Conservation (phyloP, 768 basidiomycete genomes). For the Calocera cornea region DNA sequence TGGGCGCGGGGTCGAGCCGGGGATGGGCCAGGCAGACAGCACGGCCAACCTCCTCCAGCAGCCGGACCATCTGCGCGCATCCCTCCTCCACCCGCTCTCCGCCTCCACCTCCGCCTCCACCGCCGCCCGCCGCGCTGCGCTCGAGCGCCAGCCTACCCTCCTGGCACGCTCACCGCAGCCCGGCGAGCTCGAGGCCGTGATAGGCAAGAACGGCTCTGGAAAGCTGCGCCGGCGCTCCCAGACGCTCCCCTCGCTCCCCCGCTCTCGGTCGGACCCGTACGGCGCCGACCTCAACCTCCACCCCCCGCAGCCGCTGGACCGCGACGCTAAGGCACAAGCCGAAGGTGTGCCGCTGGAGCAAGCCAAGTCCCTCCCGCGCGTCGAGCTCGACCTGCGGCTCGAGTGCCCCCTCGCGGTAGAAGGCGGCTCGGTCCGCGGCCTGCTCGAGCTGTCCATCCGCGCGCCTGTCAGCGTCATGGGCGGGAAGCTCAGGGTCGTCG, state of each 20-base stretch:
- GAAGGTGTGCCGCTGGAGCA: background rate
- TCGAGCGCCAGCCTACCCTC: background rate
- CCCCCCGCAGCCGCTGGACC: background rate
- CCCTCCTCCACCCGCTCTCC: no score
- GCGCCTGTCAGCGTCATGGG: background rate
- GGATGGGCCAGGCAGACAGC: background rate
- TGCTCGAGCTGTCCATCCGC: background rate
- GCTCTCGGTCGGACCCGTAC: background rate
- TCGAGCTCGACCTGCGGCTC: background rate
- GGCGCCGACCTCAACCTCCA: background rate
- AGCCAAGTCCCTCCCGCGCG: background rate
- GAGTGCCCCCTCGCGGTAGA: background rate
- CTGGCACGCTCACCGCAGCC: background rate
- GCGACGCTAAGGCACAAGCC: background rate
- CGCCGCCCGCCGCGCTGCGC: background rate
- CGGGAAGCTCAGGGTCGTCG: background rate
- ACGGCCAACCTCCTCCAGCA: background rate
- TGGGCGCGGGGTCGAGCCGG: background rate
- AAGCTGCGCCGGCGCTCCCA: background rate
- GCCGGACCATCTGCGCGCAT: background rate
- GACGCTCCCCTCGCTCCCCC: background rate
- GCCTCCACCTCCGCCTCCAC: no score
- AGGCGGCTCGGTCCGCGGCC: background rate
- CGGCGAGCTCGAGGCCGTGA: background rate
- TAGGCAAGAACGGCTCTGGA: background rate